Percentiles rank a stretch among this genome's conserved stretches.
phyloP scores from a whole-genome alignment of 177 flowering plant species.

The Vitis hybrid region DNA sequence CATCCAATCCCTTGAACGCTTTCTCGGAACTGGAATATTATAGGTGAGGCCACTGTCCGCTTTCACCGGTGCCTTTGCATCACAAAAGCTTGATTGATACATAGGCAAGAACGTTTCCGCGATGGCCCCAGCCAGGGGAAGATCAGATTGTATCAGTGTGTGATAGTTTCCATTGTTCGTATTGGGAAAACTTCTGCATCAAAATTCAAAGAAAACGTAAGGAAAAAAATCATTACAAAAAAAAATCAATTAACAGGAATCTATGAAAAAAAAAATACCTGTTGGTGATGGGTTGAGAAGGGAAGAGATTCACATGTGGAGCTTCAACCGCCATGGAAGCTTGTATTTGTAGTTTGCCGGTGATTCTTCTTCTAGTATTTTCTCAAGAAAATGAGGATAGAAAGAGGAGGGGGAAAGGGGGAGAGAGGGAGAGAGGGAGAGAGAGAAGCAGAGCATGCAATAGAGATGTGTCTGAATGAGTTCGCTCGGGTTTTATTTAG shows the following conservation, averaged over 20 bases:
- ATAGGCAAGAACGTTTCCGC: constrained; percentile 19
- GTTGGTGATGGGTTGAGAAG: constrained; percentile 35
- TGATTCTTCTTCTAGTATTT: not conserved
- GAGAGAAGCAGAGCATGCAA: constrained; percentile 22
- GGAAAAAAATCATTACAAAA: not conserved
- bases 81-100: constrained; percentile 16
- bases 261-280: constrained; percentile 22
- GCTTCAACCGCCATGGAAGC: constrained; percentile 64
- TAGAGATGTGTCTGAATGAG: constrained; percentile 14
- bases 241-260: not conserved
- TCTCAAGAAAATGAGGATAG: constrained; percentile 5
- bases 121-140: constrained; percentile 14
- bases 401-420: not conserved
- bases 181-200: constrained; percentile 29
- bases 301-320: constrained; percentile 38
- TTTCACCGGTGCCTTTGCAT: constrained; percentile 27
- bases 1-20: constrained; percentile 25
- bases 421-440: not conserved
- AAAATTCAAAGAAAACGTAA: not conserved
- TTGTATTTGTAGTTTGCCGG: constrained; percentile 1
- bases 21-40: constrained; percentile 28
- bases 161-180: constrained; percentile 24
- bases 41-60: constrained; percentile 54
- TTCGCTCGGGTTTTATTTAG: constrained; percentile 20
- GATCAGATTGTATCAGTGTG: constrained; percentile 23